Percentiles rank a stretch among this genome's conserved stretches.
These are phyloP conservation scores for Eragrostis curvula DNA, from an alignment of 176 grass and related monocot species.

Conservation along the genomic window DNA sequence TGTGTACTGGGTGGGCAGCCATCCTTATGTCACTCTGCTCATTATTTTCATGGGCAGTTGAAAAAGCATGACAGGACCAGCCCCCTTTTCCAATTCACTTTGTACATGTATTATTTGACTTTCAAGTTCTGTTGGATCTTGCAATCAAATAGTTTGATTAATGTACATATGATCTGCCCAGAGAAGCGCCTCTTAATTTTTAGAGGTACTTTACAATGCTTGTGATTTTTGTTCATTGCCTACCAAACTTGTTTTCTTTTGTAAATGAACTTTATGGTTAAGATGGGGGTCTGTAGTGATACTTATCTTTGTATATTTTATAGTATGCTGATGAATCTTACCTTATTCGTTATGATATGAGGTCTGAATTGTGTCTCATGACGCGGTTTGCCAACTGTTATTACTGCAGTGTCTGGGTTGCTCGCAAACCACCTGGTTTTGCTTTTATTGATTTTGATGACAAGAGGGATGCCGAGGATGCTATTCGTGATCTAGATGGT, in stretches of 20 bases:
- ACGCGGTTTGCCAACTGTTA: not conserved
- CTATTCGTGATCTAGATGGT: constrained; percentile 95
- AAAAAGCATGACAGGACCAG: not conserved
- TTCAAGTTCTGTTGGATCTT: not conserved
- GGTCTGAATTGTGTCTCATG: not conserved
- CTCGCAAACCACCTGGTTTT: constrained; percentile 95
- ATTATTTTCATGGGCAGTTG: not conserved
- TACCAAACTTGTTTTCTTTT: not conserved
- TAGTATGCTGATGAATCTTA: not conserved
- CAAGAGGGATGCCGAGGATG: constrained; percentile 86
- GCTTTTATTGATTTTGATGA: constrained; percentile 97
- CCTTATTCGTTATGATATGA: not conserved
- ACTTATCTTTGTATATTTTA: not conserved
- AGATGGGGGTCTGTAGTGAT: not conserved
- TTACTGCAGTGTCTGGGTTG: constrained; percentile 91
- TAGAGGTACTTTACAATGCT: not conserved
- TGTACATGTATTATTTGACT: not conserved
- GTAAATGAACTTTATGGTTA: not conserved
- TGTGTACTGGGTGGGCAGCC: not conserved
- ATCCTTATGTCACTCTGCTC: not conserved
- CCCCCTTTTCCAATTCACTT: not conserved
- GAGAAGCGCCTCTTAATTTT: not conserved
- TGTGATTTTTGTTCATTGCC: not conserved
- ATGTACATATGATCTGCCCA: not conserved
- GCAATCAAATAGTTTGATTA: not conserved